Base-by-base conservation (phyloP, 2,329 filamentous ascomycete species). In the Xylariaceae sp. region DNA sequence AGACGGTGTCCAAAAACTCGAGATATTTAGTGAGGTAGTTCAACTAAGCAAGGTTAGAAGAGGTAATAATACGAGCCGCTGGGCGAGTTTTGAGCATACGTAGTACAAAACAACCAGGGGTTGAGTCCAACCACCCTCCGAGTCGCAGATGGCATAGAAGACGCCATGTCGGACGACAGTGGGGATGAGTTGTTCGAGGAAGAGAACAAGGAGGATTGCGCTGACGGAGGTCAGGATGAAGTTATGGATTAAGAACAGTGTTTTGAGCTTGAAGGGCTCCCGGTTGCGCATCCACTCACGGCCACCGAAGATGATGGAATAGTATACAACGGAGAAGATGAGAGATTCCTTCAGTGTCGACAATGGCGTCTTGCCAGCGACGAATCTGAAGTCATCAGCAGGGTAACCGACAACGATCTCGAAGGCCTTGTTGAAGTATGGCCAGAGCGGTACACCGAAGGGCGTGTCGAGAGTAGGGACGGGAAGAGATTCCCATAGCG, bases 21-120 rank as follows among this genome's bases (percentile, higher is more conserved):
- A 97, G 85, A 78, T 96, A 98, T 79, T 98, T 98, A 79, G 93
- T 98, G 53, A 97, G 86, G 82, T 98, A 98, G 83, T 96, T 98
- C 74, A 98, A 84, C 93, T 97, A 72, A 16, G 37, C 39, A 24
- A 36, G 49, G 69, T 82, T 69, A 84, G 79, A 69, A 65, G 45
- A 50, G n/a, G 12, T n/a, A 9, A 26, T 16, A 11, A n/a, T n/a
- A n/a, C 21, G 11, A 19, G 54, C 58, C 5, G 40, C 36, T 19
- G 8, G 33, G 21, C 17, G 9, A 5, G 19, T 14, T 28, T 17
- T 5, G 28, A 43, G 21, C 92, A 73, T 80, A 98, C 94, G 76
- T 98, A 99, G 86, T 99, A 99, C 65, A 99, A 82, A 66, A 96
- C 88, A 64, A 98, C 92, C 70, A 99, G 80, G 68, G 89, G 91